Percentiles rank a stretch among this genome's conserved stretches.
Evolutionary conservation across 1,284 basidiomycete species (phyloP).

Genomic region (Leccinum subrobustum): DNA sequence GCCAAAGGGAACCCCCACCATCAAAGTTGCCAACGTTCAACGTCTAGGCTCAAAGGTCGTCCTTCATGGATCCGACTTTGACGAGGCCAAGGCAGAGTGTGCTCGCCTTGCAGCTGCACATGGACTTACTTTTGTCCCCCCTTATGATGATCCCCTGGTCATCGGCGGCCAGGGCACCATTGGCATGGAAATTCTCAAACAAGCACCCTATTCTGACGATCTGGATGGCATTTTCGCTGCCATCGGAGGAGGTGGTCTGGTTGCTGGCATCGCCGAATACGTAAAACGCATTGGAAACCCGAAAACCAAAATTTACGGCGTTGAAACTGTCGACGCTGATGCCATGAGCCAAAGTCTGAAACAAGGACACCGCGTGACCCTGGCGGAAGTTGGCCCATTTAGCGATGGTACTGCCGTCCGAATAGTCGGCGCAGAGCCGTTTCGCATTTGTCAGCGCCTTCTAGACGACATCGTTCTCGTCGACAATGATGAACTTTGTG

Average conservation of each 20-base stretch:
- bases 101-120: constrained; percentile 77
- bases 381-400: constrained; percentile 94
- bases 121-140: constrained; percentile 90
- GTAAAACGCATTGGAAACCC: constrained; percentile 93
- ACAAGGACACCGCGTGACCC: constrained; percentile 76
- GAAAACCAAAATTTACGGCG: constrained; percentile 81
- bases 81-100: constrained; percentile 96
- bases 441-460: constrained; percentile 85
- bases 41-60: constrained; percentile 94
- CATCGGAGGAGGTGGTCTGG: constrained; percentile 91
- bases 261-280: constrained; percentile 89
- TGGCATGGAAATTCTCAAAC: constrained; percentile 92
- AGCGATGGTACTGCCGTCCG: constrained; percentile 99
- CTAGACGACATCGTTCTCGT: constrained; percentile 88
- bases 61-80: constrained; percentile 91
- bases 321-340: constrained; percentile 95
- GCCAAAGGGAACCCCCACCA: constrained; percentile 93
- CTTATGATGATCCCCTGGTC: constrained; percentile 96
- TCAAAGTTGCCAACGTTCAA: constrained; percentile 94
- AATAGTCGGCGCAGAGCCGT: constrained; percentile 93
- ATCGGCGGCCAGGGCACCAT: constrained; percentile 98
- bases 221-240: constrained; percentile 89
- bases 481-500: constrained; percentile 96
- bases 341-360: constrained; percentile 84
- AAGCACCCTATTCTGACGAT: constrained; percentile 69